These are phyloP conservation scores for Wickerhamiella sorbophila DNA, from an alignment of 805 yeast genomes.

Conservation along the genomic window DNA sequence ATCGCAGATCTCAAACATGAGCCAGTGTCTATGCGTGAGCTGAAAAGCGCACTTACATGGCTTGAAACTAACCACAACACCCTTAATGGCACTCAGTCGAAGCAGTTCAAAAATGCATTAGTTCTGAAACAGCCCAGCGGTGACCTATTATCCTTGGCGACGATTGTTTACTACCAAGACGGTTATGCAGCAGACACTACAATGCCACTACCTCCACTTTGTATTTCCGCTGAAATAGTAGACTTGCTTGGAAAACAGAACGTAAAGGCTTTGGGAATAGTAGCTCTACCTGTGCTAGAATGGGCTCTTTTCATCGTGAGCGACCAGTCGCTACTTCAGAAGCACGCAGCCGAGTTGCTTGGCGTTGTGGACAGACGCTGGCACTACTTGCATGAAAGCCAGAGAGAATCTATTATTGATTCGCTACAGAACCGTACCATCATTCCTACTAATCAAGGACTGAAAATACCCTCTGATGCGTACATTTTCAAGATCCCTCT, in stretches of 20 bases:
- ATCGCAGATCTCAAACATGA: slow-evolving; percentile 20
- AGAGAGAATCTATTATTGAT: slow-evolving; percentile 7
- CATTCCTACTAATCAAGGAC: slow-evolving; percentile 28
- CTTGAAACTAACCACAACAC: slow-evolving; percentile 3
- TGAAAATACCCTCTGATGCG: slow-evolving; percentile 24
- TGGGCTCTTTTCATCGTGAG: slow-evolving; percentile 6
- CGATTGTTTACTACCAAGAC: slow-evolving; percentile 18
- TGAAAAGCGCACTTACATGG: slow-evolving; percentile 22
- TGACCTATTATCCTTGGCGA: slow-evolving; percentile 11
- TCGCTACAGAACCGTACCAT: slow-evolving; percentile 16
- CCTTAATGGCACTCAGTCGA: background rate
- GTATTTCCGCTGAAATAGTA: slow-evolving; percentile 20
- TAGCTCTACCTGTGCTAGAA: background rate
- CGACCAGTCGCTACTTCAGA: background rate
- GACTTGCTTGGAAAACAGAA: background rate
- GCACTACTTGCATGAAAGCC: slow-evolving; percentile 11
- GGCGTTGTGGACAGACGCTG: slow-evolving; percentile 18
- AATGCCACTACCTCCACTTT: slow-evolving; percentile 22
- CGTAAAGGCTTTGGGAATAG: slow-evolving; percentile 5
- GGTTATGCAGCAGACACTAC: slow-evolving; percentile 15
- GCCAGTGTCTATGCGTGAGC: slow-evolving; percentile 16
- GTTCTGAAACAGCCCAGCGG: background rate
- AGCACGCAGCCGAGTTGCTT: slow-evolving; percentile 13
- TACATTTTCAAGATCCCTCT: slow-evolving; percentile 23
- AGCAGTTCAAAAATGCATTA: background rate